Base-by-base conservation (phyloP, 1,284 basidiomycete species). In the Boletellus deceptivus region DNA sequence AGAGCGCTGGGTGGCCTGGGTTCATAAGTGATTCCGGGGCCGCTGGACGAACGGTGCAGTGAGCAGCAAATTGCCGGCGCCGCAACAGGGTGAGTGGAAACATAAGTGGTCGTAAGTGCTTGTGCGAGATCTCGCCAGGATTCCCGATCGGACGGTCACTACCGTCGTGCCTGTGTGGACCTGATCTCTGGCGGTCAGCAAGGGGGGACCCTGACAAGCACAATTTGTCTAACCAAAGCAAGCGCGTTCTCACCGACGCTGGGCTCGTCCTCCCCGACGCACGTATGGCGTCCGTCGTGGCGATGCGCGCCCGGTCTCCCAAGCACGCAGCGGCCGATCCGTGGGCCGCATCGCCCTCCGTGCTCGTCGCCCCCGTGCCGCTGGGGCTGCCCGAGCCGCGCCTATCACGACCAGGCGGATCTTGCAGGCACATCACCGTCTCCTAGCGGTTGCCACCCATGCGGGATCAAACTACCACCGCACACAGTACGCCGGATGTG, bases 21-120 rank as follows among this genome's bases (percentile, higher is more conserved):
- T 68, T 67, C 67, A 67, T 69, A 67, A 50, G 65, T 54, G 16
- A 58, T 67, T 67, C 56, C 65, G 67, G 68, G 39, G 29, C 65
- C 68, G 65, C 62, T 57, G 51, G 42, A 65, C 62, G 58, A 60
- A 59, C 52, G 53, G 54, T 46, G 44, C 48, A 63, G 42, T 48
- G 60, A 65, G 59, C 56, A 48, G 61, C 55, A 55, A 52, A 50
- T 69, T 66, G 67, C 67, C 64, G 64, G 57, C 52, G 54, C 66
- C 55, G 64, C 60, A 40, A 61, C 63, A 67, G 63, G 63, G 59
- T 54, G 46, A 54, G 57, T 50, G 54, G 54, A 50, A 65, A 66
- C 64, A 62, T 54, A 55, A 61, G 40, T 46, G 49, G 62, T 61
- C 60, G 58, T 62, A 68, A 69, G 56, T 47, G 49, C 46, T 52